These are phyloP conservation scores for Prunus davidiana DNA, from an alignment of 306 rosid genomes.

Conservation along the genomic window DNA sequence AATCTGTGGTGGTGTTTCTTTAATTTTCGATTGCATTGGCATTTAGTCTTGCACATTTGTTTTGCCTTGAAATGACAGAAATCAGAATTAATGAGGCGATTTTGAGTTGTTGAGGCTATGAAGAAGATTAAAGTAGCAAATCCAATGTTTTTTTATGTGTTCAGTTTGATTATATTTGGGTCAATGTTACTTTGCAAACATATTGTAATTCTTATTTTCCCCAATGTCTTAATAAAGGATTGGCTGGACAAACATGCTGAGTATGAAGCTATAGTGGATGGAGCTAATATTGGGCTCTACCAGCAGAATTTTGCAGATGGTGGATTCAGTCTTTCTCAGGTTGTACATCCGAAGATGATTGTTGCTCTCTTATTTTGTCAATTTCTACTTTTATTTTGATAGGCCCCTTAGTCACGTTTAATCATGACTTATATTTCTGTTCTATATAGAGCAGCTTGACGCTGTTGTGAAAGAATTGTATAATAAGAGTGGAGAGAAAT, in stretches of 20 bases:
- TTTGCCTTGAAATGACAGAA: background rate
- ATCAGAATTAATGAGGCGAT: background rate
- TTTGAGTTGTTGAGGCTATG: background rate
- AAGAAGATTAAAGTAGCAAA: background rate
- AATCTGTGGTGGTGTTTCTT: background rate
- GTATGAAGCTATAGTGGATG: conserved; percentile 79
- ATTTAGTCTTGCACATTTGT: background rate
- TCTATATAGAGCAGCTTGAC: conserved; percentile 64
- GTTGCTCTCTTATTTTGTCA: background rate
- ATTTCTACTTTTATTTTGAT: background rate
- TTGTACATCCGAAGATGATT: conserved; percentile 31
- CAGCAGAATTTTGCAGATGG: conserved; percentile 96
- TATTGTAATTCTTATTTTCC: background rate
- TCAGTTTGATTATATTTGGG: background rate
- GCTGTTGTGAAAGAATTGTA: conserved; percentile 71
- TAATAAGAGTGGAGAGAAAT: conserved; percentile 50
- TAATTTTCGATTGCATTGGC: background rate
- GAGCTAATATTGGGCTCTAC: conserved; percentile 87
- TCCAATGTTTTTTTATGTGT: background rate
- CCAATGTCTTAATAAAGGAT: conserved; percentile 33
- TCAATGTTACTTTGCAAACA: background rate
- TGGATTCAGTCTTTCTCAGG: conserved; percentile 82
- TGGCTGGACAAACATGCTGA: conserved; percentile 63
- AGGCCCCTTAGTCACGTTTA: background rate
- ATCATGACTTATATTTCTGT: conserved; percentile 26